phyloP scores from a whole-genome alignment of 1,284 basidiomycete genomes.

The Boletellus deceptivus region DNA sequence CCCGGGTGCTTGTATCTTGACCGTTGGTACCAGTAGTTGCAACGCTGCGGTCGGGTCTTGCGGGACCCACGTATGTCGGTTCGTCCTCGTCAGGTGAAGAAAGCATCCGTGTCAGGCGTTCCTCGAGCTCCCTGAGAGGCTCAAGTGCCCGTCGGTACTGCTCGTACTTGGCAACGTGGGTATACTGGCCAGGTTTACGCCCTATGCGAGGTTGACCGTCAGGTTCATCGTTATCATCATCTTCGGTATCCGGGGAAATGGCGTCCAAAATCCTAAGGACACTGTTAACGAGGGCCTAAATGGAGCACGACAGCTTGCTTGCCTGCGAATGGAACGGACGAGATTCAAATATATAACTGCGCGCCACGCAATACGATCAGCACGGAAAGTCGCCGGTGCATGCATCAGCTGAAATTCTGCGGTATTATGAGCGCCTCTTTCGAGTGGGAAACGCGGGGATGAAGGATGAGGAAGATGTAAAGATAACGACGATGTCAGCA shows the following conservation, averaged over 20 bases:
- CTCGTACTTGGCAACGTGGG: slow-evolving; percentile 57
- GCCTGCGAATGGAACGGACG: slow-evolving; percentile 74
- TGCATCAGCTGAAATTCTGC: slow-evolving; percentile 80
- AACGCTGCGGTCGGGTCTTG: slow-evolving; percentile 35
- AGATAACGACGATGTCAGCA: slow-evolving; percentile 1
- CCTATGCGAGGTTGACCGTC: slow-evolving; percentile 47
- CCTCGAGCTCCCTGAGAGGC: slow-evolving; percentile 66
- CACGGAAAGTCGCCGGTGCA: slow-evolving; percentile 66
- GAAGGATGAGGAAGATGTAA: slow-evolving; percentile 1
- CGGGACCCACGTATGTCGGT: slow-evolving; percentile 43
- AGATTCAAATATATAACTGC: slow-evolving; percentile 83
- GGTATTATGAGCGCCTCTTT: slow-evolving; percentile 14
- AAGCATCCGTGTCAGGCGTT: slow-evolving; percentile 60
- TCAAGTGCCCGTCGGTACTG: slow-evolving; percentile 57
- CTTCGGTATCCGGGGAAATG: slow-evolving; percentile 61
- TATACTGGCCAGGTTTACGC: slow-evolving; percentile 45
- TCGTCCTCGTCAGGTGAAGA: slow-evolving; percentile 60
- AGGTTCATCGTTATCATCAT: slow-evolving; percentile 48
- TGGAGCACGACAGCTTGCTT: slow-evolving; percentile 18
- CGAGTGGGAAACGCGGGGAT: background rate
- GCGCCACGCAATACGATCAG: slow-evolving; percentile 79
- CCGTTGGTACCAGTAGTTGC: slow-evolving; percentile 15
- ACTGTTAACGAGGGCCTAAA: slow-evolving; percentile 1
- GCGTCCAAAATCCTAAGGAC: slow-evolving; percentile 69
- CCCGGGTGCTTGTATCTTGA: slow-evolving; percentile 21